phyloP scores from a whole-genome alignment of 345 rosid species.

The Salix brachista region DNA sequence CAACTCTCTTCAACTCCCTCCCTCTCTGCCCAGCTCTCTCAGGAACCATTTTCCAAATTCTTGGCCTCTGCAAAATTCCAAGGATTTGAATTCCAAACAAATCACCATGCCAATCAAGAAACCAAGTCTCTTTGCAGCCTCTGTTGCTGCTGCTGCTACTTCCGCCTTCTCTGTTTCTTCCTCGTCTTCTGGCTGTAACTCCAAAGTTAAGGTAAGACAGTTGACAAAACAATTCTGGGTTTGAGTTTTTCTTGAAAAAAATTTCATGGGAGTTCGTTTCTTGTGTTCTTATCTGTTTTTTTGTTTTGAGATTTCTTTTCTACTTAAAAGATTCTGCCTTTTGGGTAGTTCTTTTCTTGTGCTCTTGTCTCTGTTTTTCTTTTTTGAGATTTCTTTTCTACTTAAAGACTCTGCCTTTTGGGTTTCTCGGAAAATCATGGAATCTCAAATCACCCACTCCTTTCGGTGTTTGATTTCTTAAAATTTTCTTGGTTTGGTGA shows the following conservation, averaged over 20 bases:
- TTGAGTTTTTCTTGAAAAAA: neutral
- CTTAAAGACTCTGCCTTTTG: neutral
- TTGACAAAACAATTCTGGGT: neutral
- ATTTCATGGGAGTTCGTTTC: neutral
- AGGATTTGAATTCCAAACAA: neutral
- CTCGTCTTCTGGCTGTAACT: conserved; percentile 11
- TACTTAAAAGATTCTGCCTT: too few species aligned
- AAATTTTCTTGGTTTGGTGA: neutral
- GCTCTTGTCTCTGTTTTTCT: neutral
- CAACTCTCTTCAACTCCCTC: neutral
- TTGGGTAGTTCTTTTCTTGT: neutral
- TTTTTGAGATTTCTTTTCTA: neutral
- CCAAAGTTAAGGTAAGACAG: conserved; percentile 43
- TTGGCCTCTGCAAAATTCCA: neutral
- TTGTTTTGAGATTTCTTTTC: too few species aligned
- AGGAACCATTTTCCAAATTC: neutral
- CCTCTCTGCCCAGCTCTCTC: neutral
- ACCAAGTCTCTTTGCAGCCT: conserved; percentile 51
- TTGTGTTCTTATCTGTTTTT: neutral
- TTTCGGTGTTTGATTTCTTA: neutral
- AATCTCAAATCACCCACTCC: neutral
- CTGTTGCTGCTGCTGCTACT: conserved; percentile 47
- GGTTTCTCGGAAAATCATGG: neutral
- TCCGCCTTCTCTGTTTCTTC: conserved; percentile 43
- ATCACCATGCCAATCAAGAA: conserved; percentile 44